Evolutionary conservation across 2,329 filamentous ascomycete genomes (phyloP).

Genomic region (Diaporthe sp.): DNA sequence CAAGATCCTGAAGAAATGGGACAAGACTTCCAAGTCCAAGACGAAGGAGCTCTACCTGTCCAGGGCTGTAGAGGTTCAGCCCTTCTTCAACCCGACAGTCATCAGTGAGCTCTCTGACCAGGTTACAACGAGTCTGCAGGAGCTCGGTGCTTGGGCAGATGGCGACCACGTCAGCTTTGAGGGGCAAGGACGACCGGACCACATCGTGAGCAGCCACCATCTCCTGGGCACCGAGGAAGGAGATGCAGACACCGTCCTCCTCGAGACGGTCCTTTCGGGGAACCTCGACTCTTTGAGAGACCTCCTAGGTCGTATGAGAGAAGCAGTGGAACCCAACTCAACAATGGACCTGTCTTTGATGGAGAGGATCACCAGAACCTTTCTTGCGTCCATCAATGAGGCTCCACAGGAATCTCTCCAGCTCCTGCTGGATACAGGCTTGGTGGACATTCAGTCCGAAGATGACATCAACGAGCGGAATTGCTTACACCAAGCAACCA

Average conservation of each 20-base stretch:
- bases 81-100: constrained; percentile 97
- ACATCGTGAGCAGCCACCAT: constrained; percentile 74
- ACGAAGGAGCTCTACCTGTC: constrained; percentile 98
- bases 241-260: constrained; percentile 87
- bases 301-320: constrained; percentile 78
- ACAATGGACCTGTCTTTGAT: constrained; percentile 64
- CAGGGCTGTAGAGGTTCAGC: constrained; percentile 94
- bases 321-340: constrained; percentile 47
- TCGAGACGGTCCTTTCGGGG: constrained; percentile 87
- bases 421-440: constrained; percentile 79
- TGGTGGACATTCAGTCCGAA: constrained; percentile 91
- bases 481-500: constrained; percentile 95
- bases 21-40: constrained; percentile 99
- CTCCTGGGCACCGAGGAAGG: constrained; percentile 83
- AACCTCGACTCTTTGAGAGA: constrained; percentile 83
- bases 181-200: constrained; percentile 57
- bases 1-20: constrained; percentile 99
- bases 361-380: constrained; percentile 88
- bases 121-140: constrained; percentile 94
- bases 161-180: constrained; percentile 92
- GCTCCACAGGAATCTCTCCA: constrained; percentile 81
- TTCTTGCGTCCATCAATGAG: constrained; percentile 89
- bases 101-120: constrained; percentile 97
- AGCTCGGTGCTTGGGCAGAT: constrained; percentile 96
- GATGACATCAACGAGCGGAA: constrained; percentile 99